A percentile compares a stretch with the other conserved stretches of the same genome.
phyloP scores from a whole-genome alignment of 129 eudicot species.

The Chrysanthemum lavandulifolium region DNA sequence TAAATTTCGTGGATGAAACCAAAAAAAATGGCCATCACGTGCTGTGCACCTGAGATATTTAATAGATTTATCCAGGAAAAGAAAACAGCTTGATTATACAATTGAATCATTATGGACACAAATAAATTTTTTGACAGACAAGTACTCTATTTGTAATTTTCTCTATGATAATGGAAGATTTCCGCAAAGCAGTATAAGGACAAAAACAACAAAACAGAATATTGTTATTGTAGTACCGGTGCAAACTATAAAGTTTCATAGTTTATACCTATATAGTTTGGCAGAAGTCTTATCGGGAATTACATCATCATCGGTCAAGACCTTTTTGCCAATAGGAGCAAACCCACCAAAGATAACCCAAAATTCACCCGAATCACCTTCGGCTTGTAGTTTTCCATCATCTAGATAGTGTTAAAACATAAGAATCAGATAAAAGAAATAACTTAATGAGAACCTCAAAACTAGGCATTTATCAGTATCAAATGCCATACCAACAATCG shows the following conservation, averaged over 20 bases:
- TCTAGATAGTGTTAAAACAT: constrained; percentile 32
- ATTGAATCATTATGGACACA: too few relatives aligned
- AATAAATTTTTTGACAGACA: too few relatives aligned
- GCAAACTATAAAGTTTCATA: not conserved
- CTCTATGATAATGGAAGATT: too few relatives aligned
- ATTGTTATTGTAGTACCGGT: not conserved
- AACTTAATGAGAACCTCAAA: constrained; percentile 7
- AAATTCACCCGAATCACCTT: constrained; percentile 93
- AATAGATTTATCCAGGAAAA: too few relatives aligned
- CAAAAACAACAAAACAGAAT: not conserved
- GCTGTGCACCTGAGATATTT: too few relatives aligned
- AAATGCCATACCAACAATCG: constrained; percentile 69
- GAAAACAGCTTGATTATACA: too few relatives aligned
- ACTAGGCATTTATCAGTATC: not conserved
- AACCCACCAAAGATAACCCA: constrained; percentile 99
- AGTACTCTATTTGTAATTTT: too few relatives aligned
- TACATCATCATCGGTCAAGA: constrained; percentile 78
- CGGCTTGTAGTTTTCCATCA: constrained; percentile 96
- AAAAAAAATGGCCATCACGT: too few relatives aligned
- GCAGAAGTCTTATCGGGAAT: constrained; percentile 72
- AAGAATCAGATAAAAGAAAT: not conserved
- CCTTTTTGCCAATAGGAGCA: constrained; percentile 95
- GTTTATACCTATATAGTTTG: constrained; percentile 63
- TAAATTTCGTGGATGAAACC: not conserved
- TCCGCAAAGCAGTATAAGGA: too few relatives aligned